Conservation (phyloP, 371 early-diverging fungal genomes). For the Actinomucor elegans region DNA sequence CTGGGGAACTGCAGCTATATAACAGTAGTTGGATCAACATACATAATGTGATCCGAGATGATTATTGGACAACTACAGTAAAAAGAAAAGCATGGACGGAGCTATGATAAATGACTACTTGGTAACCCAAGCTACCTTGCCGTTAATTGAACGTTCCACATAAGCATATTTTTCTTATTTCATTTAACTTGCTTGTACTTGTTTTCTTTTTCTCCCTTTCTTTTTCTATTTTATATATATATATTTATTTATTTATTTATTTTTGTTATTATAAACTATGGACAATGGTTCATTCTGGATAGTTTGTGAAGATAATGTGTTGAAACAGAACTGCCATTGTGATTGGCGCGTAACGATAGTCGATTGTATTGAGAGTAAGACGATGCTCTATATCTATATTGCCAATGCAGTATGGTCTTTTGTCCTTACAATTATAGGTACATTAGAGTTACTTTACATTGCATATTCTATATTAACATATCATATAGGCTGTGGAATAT, state of each 20-base stretch:
- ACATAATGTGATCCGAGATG: no score
- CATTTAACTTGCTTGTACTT: not conserved
- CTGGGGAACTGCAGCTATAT: not conserved
- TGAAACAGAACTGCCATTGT: slow-evolving; percentile 32
- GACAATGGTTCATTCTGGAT: slow-evolving; percentile 31
- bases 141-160: not conserved
- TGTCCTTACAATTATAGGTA: slow-evolving; percentile 27
- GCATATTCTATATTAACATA: not conserved
- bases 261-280: not conserved
- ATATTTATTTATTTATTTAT: not conserved
- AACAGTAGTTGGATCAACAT: not conserved
- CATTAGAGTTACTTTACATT: not conserved
- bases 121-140: not conserved
- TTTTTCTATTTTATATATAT: not conserved
- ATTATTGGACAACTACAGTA: no score
- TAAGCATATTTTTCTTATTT: not conserved
- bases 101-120: no score
- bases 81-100: no score
- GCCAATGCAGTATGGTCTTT: slow-evolving; percentile 23
- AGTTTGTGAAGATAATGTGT: slow-evolving; percentile 20
- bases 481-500: slow-evolving; percentile 10
- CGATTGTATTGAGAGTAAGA: slow-evolving; percentile 22
- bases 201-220: not conserved
- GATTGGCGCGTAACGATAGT: slow-evolving; percentile 35
- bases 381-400: slow-evolving; percentile 28